Evolutionary conservation across 2,329 filamentous ascomycete species (phyloP), one percentile per base, ranked within the genome.

Genomic region (Tricladium varicosporioides): DNA sequence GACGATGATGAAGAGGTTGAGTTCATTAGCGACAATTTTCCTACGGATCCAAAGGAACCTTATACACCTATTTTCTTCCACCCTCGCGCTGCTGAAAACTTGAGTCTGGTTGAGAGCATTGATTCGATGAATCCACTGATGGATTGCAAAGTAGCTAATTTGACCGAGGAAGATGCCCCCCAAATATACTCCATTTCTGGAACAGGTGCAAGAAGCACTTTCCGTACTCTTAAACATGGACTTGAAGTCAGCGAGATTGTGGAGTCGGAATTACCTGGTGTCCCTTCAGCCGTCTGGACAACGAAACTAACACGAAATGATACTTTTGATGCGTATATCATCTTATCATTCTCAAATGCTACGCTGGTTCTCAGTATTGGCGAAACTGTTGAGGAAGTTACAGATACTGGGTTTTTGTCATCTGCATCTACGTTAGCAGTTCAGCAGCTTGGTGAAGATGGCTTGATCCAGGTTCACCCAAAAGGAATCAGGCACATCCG

Each of bases 181-280:
- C 95, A 99, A 70, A 96, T 99, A 19, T 99, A 97, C 73, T 88
- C 92, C 0, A 84, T 96, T 43, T 95, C 90, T 69, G 94, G 95
- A 9, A 89, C 89, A 57, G 91, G 93, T 9, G 91, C 92, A 46
- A 83, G 91, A 62, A 97, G 93, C 72, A 88, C 88, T 5, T 97
- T 99, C 76, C 85, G 93, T 64, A 96, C 88, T 48, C 81, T 97
- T 54, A 94, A 94, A 70, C 92, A 99, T 71, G 94, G 93, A 5
- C 75, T 99, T 32, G 89, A 96, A 67, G 92, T 97, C 2, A 90
- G 92, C 40, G 92, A 97, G 70, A 94, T 97, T 57, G 92, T 97
- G n/a, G 91, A 94, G 58, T 96, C 92, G 0, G 90, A 94, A 69
- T 77, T 97, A 40, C 92, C 92, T 9, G 89, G 91, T 68, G 86